Evolutionary conservation across 257 asterid species (phyloP).

Genomic region (Vinca minor): DNA sequence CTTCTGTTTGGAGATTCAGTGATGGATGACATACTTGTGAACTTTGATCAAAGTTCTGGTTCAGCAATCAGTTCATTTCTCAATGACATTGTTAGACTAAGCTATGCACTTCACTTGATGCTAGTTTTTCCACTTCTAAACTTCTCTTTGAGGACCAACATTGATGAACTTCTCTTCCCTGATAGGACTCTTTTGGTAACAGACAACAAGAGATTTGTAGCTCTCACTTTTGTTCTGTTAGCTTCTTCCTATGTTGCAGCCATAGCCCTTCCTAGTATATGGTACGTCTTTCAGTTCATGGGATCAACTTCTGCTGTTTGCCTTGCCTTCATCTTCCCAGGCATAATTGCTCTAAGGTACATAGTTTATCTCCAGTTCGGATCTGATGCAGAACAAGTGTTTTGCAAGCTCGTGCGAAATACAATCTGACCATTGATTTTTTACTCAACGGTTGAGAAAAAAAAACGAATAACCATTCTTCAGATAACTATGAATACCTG

Average conservation of each 20-base stretch:
- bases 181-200: slow-evolving; percentile 32
- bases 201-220: slow-evolving; percentile 51
- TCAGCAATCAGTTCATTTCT: slow-evolving; percentile 40
- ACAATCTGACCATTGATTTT: no score
- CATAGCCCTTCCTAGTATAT: slow-evolving; percentile 73
- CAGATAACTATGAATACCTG: no score
- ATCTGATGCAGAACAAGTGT: no score
- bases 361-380: not conserved
- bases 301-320: slow-evolving; percentile 85
- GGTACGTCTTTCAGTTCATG: slow-evolving; percentile 93
- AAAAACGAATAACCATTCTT: no score
- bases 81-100: slow-evolving; percentile 55
- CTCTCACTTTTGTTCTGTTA: slow-evolving; percentile 45
- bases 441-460: no score
- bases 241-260: slow-evolving; percentile 52
- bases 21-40: slow-evolving; percentile 81
- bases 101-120: slow-evolving; percentile 78
- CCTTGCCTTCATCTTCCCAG: slow-evolving; percentile 91
- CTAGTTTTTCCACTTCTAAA: slow-evolving; percentile 78
- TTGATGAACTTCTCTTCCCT: slow-evolving; percentile 75
- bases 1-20: slow-evolving; percentile 86
- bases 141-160: slow-evolving; percentile 71
- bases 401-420: no score
- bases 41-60: slow-evolving; percentile 54
- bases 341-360: slow-evolving; percentile 73